Evolutionary conservation across 1,284 basidiomycete species (phyloP).

Genomic region (Rhizoctonia solani): DNA sequence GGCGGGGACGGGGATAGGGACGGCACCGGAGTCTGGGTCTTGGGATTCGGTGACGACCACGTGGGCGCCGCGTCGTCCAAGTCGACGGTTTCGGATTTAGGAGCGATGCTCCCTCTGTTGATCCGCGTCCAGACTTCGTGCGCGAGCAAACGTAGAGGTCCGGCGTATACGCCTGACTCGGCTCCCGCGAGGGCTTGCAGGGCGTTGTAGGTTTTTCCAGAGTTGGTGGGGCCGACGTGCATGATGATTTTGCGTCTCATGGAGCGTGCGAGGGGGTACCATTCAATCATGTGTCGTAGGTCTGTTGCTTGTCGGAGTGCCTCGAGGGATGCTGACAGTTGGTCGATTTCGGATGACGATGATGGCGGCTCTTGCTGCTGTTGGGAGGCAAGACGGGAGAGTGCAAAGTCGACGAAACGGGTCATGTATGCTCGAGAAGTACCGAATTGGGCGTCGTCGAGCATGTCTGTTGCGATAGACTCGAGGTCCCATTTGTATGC

Average conservation of each 20-base stretch:
- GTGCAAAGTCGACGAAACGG: constrained; percentile 10
- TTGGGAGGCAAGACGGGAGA: constrained; percentile 12
- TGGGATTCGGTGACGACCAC: background rate
- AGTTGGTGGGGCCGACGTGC: constrained; percentile 97
- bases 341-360: no score
- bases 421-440: background rate
- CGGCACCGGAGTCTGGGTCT: constrained; percentile 41
- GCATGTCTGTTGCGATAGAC: background rate
- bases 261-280: constrained; percentile 48
- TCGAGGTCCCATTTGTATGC: constrained; percentile 5
- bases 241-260: constrained; percentile 82
- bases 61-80: constrained; percentile 16
- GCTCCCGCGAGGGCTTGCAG: constrained; percentile 85
- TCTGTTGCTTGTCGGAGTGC: constrained; percentile 28
- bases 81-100: constrained; percentile 22
- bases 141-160: constrained; percentile 89
- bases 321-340: background rate
- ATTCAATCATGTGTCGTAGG: constrained; percentile 34
- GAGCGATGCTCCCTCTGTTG: constrained; percentile 80
- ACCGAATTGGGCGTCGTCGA: background rate
- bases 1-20: constrained; percentile 53
- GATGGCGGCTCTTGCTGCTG: background rate
- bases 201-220: constrained; percentile 94
- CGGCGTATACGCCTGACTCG: constrained; percentile 79
- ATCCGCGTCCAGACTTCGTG: constrained; percentile 94